These are phyloP conservation scores for Carex kokanica DNA, from an alignment of 176 grass and related monocot species.

Conservation along the genomic window DNA sequence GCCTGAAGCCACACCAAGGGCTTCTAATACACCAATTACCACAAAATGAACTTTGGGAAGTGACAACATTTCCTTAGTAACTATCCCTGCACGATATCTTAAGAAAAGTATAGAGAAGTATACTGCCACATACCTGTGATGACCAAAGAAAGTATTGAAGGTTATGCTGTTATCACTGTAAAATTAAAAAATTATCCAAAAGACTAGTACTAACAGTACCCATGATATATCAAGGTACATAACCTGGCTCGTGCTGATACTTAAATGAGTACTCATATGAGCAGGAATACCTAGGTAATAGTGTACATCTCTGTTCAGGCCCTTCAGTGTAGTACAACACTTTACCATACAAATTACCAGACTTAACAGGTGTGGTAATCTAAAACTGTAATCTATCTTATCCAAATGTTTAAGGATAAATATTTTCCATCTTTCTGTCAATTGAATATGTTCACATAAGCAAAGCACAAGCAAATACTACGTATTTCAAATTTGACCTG, in stretches of 20 bases:
- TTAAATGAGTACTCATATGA: background rate
- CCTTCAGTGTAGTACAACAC: background rate
- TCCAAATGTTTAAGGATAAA: background rate
- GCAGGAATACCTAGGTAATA: background rate
- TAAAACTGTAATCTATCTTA: background rate
- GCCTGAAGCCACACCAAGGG: constrained; percentile 72
- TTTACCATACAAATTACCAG: background rate
- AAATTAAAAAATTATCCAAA: background rate
- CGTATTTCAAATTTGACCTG: background rate
- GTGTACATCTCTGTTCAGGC: background rate
- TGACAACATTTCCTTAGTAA: constrained; percentile 66
- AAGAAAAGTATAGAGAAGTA: constrained; percentile 76
- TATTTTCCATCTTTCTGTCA: background rate
- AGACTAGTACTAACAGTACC: background rate
- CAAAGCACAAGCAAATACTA: background rate
- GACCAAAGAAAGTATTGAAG: background rate
- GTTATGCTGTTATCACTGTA: background rate
- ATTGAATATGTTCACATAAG: background rate
- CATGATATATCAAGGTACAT: background rate
- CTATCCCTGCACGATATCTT: constrained; percentile 45
- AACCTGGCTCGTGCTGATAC: background rate
- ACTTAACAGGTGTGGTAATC: background rate
- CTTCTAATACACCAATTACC: constrained; percentile 77
- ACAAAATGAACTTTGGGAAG: constrained; percentile 54
- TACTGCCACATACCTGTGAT: constrained; percentile 55